phyloP scores from a whole-genome alignment of 1,139 yeast species.

The Debaryomyces udenii region DNA sequence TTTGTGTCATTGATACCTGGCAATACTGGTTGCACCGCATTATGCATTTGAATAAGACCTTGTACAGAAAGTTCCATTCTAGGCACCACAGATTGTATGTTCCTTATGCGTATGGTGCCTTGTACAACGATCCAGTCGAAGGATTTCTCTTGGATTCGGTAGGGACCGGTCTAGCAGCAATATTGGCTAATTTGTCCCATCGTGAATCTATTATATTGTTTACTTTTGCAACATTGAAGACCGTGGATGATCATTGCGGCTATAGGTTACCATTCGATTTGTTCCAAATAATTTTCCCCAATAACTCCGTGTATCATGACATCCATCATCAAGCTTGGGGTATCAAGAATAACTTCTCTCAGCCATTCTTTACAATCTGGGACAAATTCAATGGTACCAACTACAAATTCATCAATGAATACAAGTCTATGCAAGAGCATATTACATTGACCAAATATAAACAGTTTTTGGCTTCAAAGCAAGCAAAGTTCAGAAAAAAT shows the following conservation, averaged over 20 bases:
- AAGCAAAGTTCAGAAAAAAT: constrained; percentile 6
- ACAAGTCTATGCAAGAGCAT: constrained; percentile 56
- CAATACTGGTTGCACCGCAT: constrained; percentile 86
- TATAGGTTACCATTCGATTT: constrained; percentile 89
- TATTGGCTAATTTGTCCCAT: constrained; percentile 64
- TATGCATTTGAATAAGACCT: constrained; percentile 80
- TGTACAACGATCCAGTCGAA: constrained; percentile 91
- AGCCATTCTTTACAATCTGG: constrained; percentile 96
- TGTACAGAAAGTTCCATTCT: constrained; percentile 85
- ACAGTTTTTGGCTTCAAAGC: constrained; percentile 56
- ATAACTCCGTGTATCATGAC: constrained; percentile 94
- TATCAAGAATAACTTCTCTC: constrained; percentile 90
- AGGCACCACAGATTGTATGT: constrained; percentile 93
- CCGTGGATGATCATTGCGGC: constrained; percentile 98
- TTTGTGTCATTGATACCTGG: constrained; percentile 87
- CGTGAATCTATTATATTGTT: constrained; percentile 76
- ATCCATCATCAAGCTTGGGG: constrained; percentile 98
- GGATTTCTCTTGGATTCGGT: constrained; percentile 89
- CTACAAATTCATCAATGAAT: constrained; percentile 66
- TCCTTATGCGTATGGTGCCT: constrained; percentile 96
- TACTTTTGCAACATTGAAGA: constrained; percentile 89
- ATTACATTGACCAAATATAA: constrained; percentile 65
- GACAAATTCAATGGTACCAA: constrained; percentile 73
- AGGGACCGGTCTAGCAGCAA: constrained; percentile 85
- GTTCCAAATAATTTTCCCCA: constrained; percentile 87